Evolutionary conservation across 805 yeast genomes (phyloP), one percentile per base, ranked within the genome.

Genomic region (Debaryomyces maramus): DNA sequence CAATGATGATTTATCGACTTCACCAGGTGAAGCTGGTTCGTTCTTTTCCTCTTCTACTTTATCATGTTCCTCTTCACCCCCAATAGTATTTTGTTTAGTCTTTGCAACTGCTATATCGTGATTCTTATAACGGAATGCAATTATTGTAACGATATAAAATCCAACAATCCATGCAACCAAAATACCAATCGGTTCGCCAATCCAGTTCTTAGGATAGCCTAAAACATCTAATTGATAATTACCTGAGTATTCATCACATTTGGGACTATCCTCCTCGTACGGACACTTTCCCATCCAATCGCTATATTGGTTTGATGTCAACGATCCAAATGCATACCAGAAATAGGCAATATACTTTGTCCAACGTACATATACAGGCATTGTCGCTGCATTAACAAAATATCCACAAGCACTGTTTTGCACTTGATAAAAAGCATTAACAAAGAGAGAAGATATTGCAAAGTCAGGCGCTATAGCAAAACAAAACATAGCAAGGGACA

Each of bases 321-420:
- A 52, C 2, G 81, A 81, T 2, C 93, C 93, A 60, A 84, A 85
- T 0, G 81, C 82, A 54, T 84, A 88, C 87, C 90, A 88, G 38
- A 83, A 71, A 55, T 77, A 85, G 0, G 91, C 82, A 41, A 82
- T 65, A 59, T 85, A 88, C 55, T 83, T 85, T 4, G 83, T 74
- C 96, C 96, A 88, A 24, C 88, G 70, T 6, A 88, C 95, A 52
- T 88, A 88, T 1, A 85, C 95, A 0, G 95, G 95, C 80, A 87
- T 73, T 1, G 78, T 72, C 6, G 70, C 67, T 1, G 89, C 78
- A 57, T 87, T 86, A 16, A 83, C 85, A 53, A 84, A 87, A 60
- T 78, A 85, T 1, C 96, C 96, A 58, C 88, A 82, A 0, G 88
- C 87, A 72, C 85, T 77, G 38, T 86, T 78, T 52, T 86, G 88